A percentile compares a stretch with the other conserved stretches of the same genome.
phyloP scores from a whole-genome alignment of 148 eudicot species.

The Linanthus parryae region DNA sequence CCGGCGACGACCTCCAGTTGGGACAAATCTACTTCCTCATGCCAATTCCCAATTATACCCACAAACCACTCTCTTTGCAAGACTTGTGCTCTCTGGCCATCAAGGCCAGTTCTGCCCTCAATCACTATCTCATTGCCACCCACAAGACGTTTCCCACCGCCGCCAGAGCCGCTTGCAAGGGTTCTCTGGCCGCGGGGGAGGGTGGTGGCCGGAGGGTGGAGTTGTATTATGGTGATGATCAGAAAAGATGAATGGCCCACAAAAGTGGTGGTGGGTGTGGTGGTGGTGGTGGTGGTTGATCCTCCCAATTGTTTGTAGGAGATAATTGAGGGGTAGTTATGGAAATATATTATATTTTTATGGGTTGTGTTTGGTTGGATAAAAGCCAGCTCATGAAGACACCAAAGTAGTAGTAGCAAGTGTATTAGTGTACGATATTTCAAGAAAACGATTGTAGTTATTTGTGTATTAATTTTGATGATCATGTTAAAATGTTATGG shows the following conservation, averaged over 20 bases:
- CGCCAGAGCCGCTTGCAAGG: background rate
- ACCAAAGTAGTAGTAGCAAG: too few relatives aligned
- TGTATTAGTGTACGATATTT: too few relatives aligned
- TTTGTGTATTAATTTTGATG: too few relatives aligned
- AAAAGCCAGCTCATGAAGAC: too few relatives aligned
- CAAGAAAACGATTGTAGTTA: too few relatives aligned
- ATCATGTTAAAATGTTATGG: too few relatives aligned
- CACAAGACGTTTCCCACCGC: background rate
- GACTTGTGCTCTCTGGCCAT: constrained; percentile 47
- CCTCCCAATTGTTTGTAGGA: too few relatives aligned
- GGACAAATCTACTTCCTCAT: constrained; percentile 55
- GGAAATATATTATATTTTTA: too few relatives aligned
- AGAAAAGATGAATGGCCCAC: background rate
- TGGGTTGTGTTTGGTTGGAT: too few relatives aligned
- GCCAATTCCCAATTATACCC: constrained; percentile 36
- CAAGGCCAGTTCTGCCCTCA: constrained; percentile 43
- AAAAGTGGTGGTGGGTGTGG: background rate
- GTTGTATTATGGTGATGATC: constrained; percentile 2
- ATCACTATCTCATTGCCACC: too few relatives aligned
- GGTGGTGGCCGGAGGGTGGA: background rate
- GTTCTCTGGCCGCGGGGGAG: background rate
- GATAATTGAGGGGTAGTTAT: too few relatives aligned
- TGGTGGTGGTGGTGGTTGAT: too few relatives aligned
- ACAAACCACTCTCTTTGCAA: constrained; percentile 31
- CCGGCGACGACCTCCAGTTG: constrained; percentile 32